Percentiles rank a stretch among this genome's conserved stretches.
phyloP scores from a whole-genome alignment of 2,329 filamentous ascomycete species.

The Fusarium sp. region DNA sequence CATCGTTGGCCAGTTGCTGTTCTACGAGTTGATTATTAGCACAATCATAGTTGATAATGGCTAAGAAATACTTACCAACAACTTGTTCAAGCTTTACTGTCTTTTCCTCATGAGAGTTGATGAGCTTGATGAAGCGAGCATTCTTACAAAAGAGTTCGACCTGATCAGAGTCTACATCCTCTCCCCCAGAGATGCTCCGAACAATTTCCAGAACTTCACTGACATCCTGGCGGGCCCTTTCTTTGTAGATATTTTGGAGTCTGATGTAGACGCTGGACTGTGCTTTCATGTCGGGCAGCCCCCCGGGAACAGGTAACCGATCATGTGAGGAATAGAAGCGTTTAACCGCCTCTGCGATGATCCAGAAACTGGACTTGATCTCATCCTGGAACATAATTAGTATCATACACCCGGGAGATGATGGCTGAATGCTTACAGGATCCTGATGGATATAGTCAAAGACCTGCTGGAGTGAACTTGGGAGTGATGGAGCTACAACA shows the following conservation, averaged over 20 bases:
- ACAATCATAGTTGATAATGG: neutral
- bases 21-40: slow-evolving; percentile 52
- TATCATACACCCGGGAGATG: neutral
- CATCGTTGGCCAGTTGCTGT: slow-evolving; percentile 65
- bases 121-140: slow-evolving; percentile 89
- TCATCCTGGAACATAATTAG: slow-evolving; percentile 53
- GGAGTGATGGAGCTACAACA: slow-evolving; percentile 75
- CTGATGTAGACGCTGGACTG: slow-evolving; percentile 89
- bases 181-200: slow-evolving; percentile 61
- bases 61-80: slow-evolving; percentile 61
- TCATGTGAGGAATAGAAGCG: slow-evolving; percentile 79
- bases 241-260: slow-evolving; percentile 92
- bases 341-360: slow-evolving; percentile 83
- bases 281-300: slow-evolving; percentile 97
- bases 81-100: slow-evolving; percentile 63
- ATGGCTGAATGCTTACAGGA: slow-evolving; percentile 57
- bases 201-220: slow-evolving; percentile 77
- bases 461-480: slow-evolving; percentile 77
- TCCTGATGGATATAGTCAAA: slow-evolving; percentile 72
- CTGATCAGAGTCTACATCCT: slow-evolving; percentile 73
- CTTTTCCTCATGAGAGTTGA: slow-evolving; percentile 65
- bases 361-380: slow-evolving; percentile 78
- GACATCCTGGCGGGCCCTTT: slow-evolving; percentile 82
- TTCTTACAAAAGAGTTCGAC: slow-evolving; percentile 96
- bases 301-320: slow-evolving; percentile 84